A percentile compares a stretch with the other conserved stretches of the same genome.
Conservation (phyloP, 805 yeast genomes). For the Diddensiella transvaalensis region DNA sequence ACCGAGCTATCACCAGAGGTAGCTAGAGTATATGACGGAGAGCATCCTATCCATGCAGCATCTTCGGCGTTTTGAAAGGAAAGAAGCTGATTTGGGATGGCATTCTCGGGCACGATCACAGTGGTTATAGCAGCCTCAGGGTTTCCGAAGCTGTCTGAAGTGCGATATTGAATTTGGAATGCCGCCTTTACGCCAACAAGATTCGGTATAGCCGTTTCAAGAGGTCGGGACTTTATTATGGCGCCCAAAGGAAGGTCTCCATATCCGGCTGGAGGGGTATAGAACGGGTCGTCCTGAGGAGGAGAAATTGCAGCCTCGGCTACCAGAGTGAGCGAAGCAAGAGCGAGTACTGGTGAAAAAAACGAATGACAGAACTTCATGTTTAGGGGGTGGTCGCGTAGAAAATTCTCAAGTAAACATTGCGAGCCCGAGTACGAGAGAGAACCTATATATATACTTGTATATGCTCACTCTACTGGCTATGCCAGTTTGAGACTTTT, state of each 20-base stretch:
- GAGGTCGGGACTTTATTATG: conserved; percentile 12
- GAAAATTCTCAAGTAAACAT: too few relatives aligned
- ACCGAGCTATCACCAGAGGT: conserved; percentile 12
- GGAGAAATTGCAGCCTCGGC: conserved; percentile 17
- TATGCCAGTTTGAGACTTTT: too few relatives aligned
- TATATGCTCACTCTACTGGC: too few relatives aligned
- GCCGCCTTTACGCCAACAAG: conserved; percentile 16
- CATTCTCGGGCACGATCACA: conserved; percentile 24
- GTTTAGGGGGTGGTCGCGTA: too few relatives aligned
- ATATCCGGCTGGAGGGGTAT: conserved; percentile 20
- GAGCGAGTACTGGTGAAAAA: not conserved
- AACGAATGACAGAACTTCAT: not conserved
- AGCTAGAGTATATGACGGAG: conserved; percentile 27
- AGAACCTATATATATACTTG: too few relatives aligned
- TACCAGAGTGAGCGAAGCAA: not conserved
- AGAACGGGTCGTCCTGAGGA: conserved; percentile 24
- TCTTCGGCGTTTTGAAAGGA: conserved; percentile 32
- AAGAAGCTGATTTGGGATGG: conserved; percentile 16
- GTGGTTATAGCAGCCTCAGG: conserved; percentile 30
- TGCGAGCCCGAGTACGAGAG: too few relatives aligned
- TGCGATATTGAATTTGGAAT: conserved; percentile 26
- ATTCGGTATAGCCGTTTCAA: conserved; percentile 8
- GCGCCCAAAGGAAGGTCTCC: conserved; percentile 13
- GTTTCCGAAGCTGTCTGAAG: conserved; percentile 26
- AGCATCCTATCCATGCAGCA: conserved; percentile 26